Conservation (phyloP, 1,139 yeast genomes). For the Meyerozyma smithsonii region DNA sequence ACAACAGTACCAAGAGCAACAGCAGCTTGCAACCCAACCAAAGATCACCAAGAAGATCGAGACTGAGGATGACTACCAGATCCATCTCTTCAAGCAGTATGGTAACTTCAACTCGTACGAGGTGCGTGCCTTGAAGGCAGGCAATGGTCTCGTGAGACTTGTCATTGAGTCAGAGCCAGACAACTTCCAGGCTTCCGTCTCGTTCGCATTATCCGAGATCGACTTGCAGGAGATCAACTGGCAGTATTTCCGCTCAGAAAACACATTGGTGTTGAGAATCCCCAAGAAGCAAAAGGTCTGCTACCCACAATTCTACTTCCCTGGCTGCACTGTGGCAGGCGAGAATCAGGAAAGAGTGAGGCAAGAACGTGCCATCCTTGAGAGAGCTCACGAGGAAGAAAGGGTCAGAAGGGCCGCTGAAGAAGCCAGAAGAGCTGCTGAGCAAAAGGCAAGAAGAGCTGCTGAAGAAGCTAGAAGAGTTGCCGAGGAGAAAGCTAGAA, state of each 20-base stretch:
- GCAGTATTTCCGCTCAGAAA: constrained; percentile 29
- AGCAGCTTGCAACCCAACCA: constrained; percentile 19
- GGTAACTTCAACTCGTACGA: constrained; percentile 39
- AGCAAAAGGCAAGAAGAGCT: constrained; percentile 4
- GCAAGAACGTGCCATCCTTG: no score
- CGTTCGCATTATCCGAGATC: constrained; percentile 30
- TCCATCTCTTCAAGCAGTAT: constrained; percentile 32
- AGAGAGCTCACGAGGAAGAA: no score
- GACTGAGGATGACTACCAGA: constrained; percentile 32
- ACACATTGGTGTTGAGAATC: constrained; percentile 36
- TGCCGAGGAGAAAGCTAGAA: constrained; percentile 9
- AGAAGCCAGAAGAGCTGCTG: constrained; percentile 11
- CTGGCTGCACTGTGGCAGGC: constrained; percentile 4
- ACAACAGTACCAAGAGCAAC: constrained; percentile 10
- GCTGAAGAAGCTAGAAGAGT: constrained; percentile 7
- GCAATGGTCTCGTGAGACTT: constrained; percentile 20
- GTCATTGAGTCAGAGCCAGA: constrained; percentile 29
- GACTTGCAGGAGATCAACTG: constrained; percentile 33
- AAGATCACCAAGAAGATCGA: constrained; percentile 34
- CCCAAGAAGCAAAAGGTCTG: constrained; percentile 27
- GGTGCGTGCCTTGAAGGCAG: constrained; percentile 26
- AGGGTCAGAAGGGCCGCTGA: no score
- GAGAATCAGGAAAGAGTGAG: constrained; percentile 9
- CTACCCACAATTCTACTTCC: constrained; percentile 11
- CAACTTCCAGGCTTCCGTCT: constrained; percentile 29